Base-by-base conservation (phyloP, 805 yeast genomes). In the Nakazawaea ernobii region DNA sequence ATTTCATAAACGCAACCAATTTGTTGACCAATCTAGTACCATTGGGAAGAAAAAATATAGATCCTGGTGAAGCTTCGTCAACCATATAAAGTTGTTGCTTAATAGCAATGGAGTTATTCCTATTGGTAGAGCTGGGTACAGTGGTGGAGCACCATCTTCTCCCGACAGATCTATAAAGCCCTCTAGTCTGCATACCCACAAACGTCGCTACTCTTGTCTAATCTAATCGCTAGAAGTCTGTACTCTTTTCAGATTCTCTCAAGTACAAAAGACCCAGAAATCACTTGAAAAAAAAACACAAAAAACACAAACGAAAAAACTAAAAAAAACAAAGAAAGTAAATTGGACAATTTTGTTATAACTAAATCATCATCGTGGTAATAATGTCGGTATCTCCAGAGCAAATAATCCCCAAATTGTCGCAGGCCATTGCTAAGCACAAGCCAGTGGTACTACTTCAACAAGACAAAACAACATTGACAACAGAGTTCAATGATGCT, bases 21-120 rank as follows among this genome's bases (percentile, higher is more conserved):
- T 80, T 84, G 62, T 89, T 87, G 70, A 91, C 86, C 26, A 94
- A 75, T 39, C 92, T 71, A 1, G 97, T 81, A 2, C 99, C 99
- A 59, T 89, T 90, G 1, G 98, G 98, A 35, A 92, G 71, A 57
- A 94, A 89, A 70, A 94, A 94, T 1, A 87, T 78, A 0, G 95
- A 86, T 0, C 99, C 99, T 0, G 98, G 98, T 0, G 97, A 84
- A 15, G 77, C 66, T 6, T 85, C 78, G 62, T 89, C 95, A 3
- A 86, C 81, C 71, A 84, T 79, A 61, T 82, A 94, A 39, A 94
- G 69, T 52, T 79, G 79, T 61, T 94, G 98, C 48, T 74, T 75
- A 24, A 69, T 73, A 13, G 94, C 80, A 29, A 84, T 68, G 15
- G 73, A 53, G 29, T 59, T 49, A 40, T 63, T 65, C 13, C 59